Evolutionary conservation across 352 stramenopile species (phyloP), one percentile per base, ranked within the genome.

Genomic region (Pilasporangium apinafurcum): DNA sequence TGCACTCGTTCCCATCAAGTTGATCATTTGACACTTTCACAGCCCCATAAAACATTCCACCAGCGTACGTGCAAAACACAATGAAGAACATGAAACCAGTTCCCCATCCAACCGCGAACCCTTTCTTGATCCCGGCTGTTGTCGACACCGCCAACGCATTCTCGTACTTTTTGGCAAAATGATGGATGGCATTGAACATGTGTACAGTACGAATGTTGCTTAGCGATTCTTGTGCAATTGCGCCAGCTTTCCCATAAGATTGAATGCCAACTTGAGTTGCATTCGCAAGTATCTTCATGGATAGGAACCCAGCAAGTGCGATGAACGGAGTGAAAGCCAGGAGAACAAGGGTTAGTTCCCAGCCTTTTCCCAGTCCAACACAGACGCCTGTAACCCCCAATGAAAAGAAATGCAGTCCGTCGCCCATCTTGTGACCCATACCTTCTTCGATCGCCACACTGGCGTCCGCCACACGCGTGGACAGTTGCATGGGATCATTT

Each of bases 201-300:
- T 78, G 59, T 36, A 86, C 73, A 10, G 65, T 83, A 25, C 53
- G 65, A 30, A 82, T 60, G 48, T 79, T 83, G n/a, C 51, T 59
- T 14, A 81, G 53, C 1, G 55, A 48, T 29, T 84, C 71, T 40
- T 84, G 59, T 0, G 68, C 67, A 8, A 84, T 44, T 2, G 60
- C 56, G 0, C 69, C 68, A 5, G 67, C 70, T 18, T 75, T 2
- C 2, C 41, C 58, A 28, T 72, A 62, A 9, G 65, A 56, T 17
- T 59, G 33, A 1, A 69, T 53, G 2, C 42, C 44, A 10, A 29
- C 33, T 18, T 67, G 44, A 0, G 44, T 66, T 7, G 58, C 48
- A 0, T 36, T 29, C 5, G 37, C n/a, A 33, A 65, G 56, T 9
- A 59, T 37, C 24, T 58, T 68, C 40, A 56, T 63, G 1, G 56